Percentiles rank a stretch among this genome's conserved stretches.
Conservation (phyloP, 140 eudicot species). For the Artemisia princeps region DNA sequence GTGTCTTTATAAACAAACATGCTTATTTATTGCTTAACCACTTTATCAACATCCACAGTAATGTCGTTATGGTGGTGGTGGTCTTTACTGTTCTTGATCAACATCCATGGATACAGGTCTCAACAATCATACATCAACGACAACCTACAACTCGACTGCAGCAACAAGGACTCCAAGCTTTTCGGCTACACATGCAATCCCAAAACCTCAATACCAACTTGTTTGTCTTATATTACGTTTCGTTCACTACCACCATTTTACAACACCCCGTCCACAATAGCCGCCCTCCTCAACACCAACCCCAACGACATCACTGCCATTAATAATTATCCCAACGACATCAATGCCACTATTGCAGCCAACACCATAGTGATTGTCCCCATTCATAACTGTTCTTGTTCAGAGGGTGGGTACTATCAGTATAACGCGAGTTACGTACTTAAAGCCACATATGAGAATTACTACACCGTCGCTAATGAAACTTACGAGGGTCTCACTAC, state of each 20-base stretch:
- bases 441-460: constrained; percentile 27
- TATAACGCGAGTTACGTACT: constrained; percentile 40
- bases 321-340: constrained; percentile 19
- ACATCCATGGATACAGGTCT: constrained; percentile 19
- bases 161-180: constrained; percentile 27
- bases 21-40: no score
- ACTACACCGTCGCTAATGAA: constrained; percentile 45
- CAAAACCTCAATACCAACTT: constrained; percentile 22
- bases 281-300: constrained; percentile 33
- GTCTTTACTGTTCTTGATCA: background rate
- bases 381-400: constrained; percentile 44
- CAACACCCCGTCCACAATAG: constrained; percentile 44
- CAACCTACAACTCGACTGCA: constrained; percentile 40
- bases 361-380: constrained; percentile 51
- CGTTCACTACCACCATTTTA: constrained; percentile 41
- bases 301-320: constrained; percentile 33
- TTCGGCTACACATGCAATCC: constrained; percentile 51
- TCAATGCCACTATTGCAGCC: constrained; percentile 37
- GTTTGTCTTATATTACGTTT: constrained; percentile 63
- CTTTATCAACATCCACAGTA: background rate
- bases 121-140: constrained; percentile 33
- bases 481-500: constrained; percentile 65
- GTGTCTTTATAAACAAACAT: no score
- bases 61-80: constrained; percentile 16
- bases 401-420: constrained; percentile 31